Evolutionary conservation across 2,329 filamentous ascomycete genomes (phyloP), one percentile per base, ranked within the genome.

Genomic region (Penicillium paneum): DNA sequence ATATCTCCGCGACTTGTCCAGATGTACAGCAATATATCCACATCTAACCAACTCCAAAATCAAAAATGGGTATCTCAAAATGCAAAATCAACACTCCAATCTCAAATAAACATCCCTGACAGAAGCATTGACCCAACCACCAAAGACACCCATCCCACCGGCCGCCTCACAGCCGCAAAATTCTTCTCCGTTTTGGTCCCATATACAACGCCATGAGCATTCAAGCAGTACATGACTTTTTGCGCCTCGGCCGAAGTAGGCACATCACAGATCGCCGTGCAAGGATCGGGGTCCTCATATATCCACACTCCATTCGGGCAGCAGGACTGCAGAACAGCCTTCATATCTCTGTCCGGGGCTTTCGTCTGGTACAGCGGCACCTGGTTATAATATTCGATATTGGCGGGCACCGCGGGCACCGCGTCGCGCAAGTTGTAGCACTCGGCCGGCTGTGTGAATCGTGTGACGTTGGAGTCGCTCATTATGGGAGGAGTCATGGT

Each of bases 211-310:
- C n/a, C 12, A 15, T 55, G 21, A 8, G 55, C 39, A 48, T 63
- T 63, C 46, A 63, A 46, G 38, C 60, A 63, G 43, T 63, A 61
- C 35, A 54, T 53, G 2, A 61, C 55, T 5, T 32, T 35, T 21
- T 49, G 47, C 2, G 58, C 49, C 24, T 60, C 28, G 2, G 54
- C 54, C 17, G 39, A 34, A 0, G 55, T 43, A 2, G 15, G 35
- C 13, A 57, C 54, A 36, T 46, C 57, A 52, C 60, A 63, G 8
- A 63, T 28, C 6, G 53, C 60, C 21, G 57, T 60, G 21, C 60
- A 63, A 10, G 59, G 51, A 13, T 56, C 31, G 10, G 60, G 60
- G 40, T 63, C 45, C 15, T 46, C 52, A 5, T 43, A 55, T 5
- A 55, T 32, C 59, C 59, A 63, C 21, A 61, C 49, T 2, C 35